Conservation (phyloP, 225 moss, liverwort and hornwort genomes). For the Pseudisothecium myosuroides region DNA sequence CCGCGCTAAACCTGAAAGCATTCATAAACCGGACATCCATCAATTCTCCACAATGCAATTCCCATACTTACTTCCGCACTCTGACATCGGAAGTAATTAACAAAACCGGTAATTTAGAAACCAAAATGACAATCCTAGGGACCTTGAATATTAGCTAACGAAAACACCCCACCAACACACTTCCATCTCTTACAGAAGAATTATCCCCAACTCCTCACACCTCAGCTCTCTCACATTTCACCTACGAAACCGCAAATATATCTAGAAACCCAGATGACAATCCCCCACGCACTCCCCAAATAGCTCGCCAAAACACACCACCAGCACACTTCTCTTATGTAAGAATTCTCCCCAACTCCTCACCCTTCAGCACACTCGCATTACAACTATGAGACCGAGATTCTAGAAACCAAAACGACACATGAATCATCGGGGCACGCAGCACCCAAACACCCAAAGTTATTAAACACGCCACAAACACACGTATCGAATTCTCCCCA, state of each 20-base stretch:
- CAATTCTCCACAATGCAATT: background rate
- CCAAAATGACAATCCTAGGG: background rate
- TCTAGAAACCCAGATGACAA: background rate
- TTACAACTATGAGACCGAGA: background rate
- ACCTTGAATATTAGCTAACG: background rate
- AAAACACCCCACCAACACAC: background rate
- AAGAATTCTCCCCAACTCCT: background rate
- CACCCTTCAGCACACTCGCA: background rate
- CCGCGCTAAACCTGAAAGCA: conserved; percentile 18
- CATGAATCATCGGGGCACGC: background rate
- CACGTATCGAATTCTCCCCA: background rate
- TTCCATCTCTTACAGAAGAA: background rate
- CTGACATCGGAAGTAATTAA: too few species aligned
- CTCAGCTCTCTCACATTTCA: background rate
- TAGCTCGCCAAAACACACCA: background rate
- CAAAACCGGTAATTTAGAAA: background rate
- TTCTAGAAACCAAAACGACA: background rate
- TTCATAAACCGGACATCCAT: background rate
- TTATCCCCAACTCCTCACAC: background rate
- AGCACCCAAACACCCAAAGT: background rate
- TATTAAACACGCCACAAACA: too few species aligned
- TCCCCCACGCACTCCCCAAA: too few species aligned
- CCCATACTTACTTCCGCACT: background rate
- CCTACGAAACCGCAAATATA: too few species aligned
- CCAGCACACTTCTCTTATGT: background rate